Evolutionary conservation across 208 protist species (phyloP).

Genomic region (Strigomonas culicis): DNA sequence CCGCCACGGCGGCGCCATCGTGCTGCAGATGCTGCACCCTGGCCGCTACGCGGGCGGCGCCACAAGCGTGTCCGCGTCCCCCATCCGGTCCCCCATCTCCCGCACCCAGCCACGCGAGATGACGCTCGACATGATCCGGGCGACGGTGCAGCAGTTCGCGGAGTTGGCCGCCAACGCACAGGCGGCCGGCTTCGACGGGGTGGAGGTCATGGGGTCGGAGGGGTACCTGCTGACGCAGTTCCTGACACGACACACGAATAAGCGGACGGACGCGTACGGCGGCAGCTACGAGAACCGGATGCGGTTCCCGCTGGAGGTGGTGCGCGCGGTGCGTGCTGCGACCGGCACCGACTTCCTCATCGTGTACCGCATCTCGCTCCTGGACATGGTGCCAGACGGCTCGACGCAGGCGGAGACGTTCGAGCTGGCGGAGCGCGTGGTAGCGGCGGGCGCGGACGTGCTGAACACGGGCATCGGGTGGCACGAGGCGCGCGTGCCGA

Average conservation of each 20-base stretch:
- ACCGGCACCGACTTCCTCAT: constrained; percentile 80
- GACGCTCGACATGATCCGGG: constrained; percentile 30
- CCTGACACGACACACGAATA: constrained; percentile 66
- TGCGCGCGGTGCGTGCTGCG: constrained; percentile 43
- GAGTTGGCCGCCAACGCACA: constrained; percentile 39
- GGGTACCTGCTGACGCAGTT: constrained; percentile 91
- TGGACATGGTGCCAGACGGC: constrained; percentile 80
- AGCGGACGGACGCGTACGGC: constrained; percentile 86
- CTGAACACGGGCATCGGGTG: constrained; percentile 91
- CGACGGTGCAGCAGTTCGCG: constrained; percentile 65
- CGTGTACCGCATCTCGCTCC: constrained; percentile 82
- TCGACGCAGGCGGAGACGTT: constrained; percentile 67
- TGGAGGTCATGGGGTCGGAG: constrained; percentile 88
- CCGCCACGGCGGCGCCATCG: constrained; percentile 64
- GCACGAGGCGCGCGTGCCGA: constrained; percentile 88
- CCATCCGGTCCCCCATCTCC: constrained; percentile 39
- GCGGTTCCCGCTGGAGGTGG: constrained; percentile 73
- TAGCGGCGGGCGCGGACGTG: constrained; percentile 60
- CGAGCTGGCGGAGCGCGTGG: constrained; percentile 55
- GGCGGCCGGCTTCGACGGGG: constrained; percentile 84
- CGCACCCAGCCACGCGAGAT: constrained; percentile 42
- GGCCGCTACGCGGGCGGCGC: constrained; percentile 59
- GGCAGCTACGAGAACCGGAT: constrained; percentile 80
- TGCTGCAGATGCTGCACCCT: constrained; percentile 83
- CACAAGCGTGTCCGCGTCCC: constrained; percentile 52